These are phyloP conservation scores for Durotheca rogersii DNA, from an alignment of 495 filamentous ascomycete species.

Conservation along the genomic window DNA sequence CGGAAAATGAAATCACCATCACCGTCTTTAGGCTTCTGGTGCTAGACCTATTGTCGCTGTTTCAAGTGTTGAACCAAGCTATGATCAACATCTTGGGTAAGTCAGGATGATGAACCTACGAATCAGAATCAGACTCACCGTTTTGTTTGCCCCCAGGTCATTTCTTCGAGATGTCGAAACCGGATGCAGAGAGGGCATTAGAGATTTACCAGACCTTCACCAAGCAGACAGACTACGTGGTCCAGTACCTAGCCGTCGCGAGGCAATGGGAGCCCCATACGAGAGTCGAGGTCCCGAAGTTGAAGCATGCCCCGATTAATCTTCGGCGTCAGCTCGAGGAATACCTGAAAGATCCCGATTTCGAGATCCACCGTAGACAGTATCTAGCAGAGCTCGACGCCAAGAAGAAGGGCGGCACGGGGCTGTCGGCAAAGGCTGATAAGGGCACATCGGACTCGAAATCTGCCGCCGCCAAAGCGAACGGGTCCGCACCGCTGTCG, in stretches of 20 bases:
- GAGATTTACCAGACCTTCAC: slow-evolving; percentile 92
- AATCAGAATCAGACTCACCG: slow-evolving; percentile 18
- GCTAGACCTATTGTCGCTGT: slow-evolving; percentile 84
- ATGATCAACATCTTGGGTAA: slow-evolving; percentile 96
- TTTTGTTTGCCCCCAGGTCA: slow-evolving; percentile 70
- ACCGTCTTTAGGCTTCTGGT: slow-evolving; percentile 93
- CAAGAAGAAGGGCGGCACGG: slow-evolving; percentile 60
- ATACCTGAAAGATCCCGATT: slow-evolving; percentile 93
- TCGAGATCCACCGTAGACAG: slow-evolving; percentile 89
- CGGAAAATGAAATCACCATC: slow-evolving; percentile 96
- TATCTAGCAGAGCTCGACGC: slow-evolving; percentile 84
- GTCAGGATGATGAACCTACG: slow-evolving; percentile 14
- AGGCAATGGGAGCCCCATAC: slow-evolving; percentile 89
- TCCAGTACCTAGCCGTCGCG: slow-evolving; percentile 84
- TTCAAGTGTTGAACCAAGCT: slow-evolving; percentile 94
- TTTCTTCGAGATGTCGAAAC: slow-evolving; percentile 96
- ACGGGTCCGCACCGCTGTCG: slow-evolving; percentile 21
- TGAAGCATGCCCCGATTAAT: slow-evolving; percentile 95
- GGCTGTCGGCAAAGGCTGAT: slow-evolving; percentile 39
- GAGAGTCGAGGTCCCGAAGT: slow-evolving; percentile 88
- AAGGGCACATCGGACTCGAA: slow-evolving; percentile 40
- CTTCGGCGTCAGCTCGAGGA: slow-evolving; percentile 87
- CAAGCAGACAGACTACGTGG: slow-evolving; percentile 87
- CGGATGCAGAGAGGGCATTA: slow-evolving; percentile 89
- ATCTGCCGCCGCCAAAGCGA: slow-evolving; percentile 39